phyloP scores from a whole-genome alignment of 2,329 filamentous ascomycete genomes.

The Nemania sp. region DNA sequence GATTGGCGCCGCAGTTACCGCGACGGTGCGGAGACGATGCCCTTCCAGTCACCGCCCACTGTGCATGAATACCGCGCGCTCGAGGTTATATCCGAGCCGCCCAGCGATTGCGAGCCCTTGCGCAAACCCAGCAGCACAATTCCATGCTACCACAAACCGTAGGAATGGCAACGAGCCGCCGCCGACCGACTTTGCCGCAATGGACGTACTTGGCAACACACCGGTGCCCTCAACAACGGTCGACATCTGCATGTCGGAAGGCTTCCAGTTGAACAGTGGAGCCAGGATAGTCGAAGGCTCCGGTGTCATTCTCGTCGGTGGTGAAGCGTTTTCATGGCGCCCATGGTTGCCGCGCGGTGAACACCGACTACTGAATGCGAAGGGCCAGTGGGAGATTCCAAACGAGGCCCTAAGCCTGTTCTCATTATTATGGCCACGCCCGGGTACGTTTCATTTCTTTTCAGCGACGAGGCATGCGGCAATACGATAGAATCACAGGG shows the following conservation, averaged over 20 bases:
- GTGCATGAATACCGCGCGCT: constrained; percentile 7
- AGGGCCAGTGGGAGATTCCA: constrained; percentile 79
- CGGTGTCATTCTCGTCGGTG: constrained; percentile 78
- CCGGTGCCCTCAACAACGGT: constrained; percentile 80
- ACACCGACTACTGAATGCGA: constrained; percentile 66
- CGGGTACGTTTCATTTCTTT: constrained; percentile 61
- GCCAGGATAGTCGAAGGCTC: constrained; percentile 68
- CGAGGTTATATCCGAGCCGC: not conserved
- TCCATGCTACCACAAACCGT: constrained; percentile 29
- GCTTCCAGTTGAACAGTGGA: constrained; percentile 86
- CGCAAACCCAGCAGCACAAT: constrained; percentile 20
- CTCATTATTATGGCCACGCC: constrained; percentile 81
- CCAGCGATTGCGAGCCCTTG: constrained; percentile 7
- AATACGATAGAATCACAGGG: not conserved
- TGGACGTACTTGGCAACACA: constrained; percentile 78
- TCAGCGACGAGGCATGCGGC: too few relatives aligned
- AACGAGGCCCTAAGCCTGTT: constrained; percentile 74
- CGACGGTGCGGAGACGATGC: constrained; percentile 21
- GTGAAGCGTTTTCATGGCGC: constrained; percentile 86
- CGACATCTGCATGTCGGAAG: constrained; percentile 78
- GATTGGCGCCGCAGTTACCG: constrained; percentile 16
- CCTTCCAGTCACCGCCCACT: constrained; percentile 17
- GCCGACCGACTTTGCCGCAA: constrained; percentile 66
- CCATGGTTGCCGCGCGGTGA: constrained; percentile 66
- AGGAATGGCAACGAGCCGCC: constrained; percentile 37